Base-by-base conservation (phyloP, 257 asterid species). In the Solanum peruvianum region DNA sequence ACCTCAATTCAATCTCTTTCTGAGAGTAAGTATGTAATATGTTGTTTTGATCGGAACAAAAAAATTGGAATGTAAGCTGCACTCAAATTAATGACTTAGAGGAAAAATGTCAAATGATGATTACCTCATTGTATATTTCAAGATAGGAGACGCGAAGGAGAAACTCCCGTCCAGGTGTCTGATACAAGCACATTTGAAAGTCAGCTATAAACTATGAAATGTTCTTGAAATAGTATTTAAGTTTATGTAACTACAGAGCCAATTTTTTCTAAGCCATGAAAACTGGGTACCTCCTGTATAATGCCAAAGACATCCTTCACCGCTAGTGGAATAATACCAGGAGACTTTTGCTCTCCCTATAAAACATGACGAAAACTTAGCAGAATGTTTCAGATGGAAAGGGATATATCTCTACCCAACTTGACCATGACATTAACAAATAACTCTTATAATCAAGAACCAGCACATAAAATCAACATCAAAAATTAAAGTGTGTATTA, bases 281-380 rank as follows among this genome's bases (percentile, higher is more conserved):
- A 77, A 35, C 52, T 29, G 85, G 85, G 66, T 88, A 95, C 98
- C 98, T 95, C 98, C 83, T 95, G 98, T 90, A 95, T 95, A 83
- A 94, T 91, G 86, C 96, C 98, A 89, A 95, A 95, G n/a, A 95
- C 98, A 89, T 95, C 98, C 90, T 95, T 95, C 86, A 95, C 92
- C 60, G 98, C 93, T 88, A 94, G 88, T 1, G 98, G 98, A 87
- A 95, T 95, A 78, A 94, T 91, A 88, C 98, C 98, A 29, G 98
- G 98, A 85, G 98, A 95, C 88, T 94, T 95, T 90, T 95, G 98
- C 91, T 95, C 98, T 87, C 98, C 98, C 98, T 95, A 89, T 71
- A 87, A 89, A 70, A 85, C 60, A 86, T 39, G 69, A 71, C 47
- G 2, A 52, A 71, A 45, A 20, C 11, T 45, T 39, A 49, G 82